Evolutionary conservation across 2,329 filamentous ascomycete species (phyloP), one percentile per base, ranked within the genome.

Genomic region (Phaeosphaeriaceae sp.): DNA sequence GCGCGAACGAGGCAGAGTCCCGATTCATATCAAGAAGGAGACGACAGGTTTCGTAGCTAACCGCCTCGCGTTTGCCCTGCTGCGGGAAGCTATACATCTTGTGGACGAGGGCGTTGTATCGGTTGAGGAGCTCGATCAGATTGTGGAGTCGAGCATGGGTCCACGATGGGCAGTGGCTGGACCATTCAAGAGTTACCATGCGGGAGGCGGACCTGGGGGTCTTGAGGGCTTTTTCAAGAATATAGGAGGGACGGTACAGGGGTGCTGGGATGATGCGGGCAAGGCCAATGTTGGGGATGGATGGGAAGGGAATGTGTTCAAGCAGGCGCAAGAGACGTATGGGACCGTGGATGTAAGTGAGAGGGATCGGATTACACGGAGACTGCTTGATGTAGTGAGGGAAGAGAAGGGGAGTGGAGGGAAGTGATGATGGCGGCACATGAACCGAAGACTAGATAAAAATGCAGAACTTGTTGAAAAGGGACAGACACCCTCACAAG

Each of bases 121-220:
- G 1, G 84, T 83, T 0, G 72, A 78, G 13, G 85, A 88, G 52
- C 65, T 87, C 7, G 86, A 88, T 71, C 73, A 74, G 17, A 80
- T 87, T n/a, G 69, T 67, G 7, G 62, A 67, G 49, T 63, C 67
- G 9, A 66, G 67, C 6, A 72, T 73, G 63, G 69, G 71, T 0
- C 70, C 70, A 20, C 58, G 69, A 5, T 68, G 70, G 58, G 65
- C 61, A 1, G 65, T 66, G 9, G 70, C 82, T 21, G 85, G 85
- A 1, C 83, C 85, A 2, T 87, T 87, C 67, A 84, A 85, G 69
- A 83, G 83, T 49, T 88, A 87, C 73, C 82, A 85, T 74, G 84
- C 84, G 51, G 85, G 85, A 2, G 85, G 86, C 11, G 85, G 86
- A 2, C 76, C 79, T 11, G 81, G 79, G 1, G 85, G 86, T 1